Conservation (phyloP, 2,329 filamentous ascomycete species). For the Pseudonectria buxi region DNA sequence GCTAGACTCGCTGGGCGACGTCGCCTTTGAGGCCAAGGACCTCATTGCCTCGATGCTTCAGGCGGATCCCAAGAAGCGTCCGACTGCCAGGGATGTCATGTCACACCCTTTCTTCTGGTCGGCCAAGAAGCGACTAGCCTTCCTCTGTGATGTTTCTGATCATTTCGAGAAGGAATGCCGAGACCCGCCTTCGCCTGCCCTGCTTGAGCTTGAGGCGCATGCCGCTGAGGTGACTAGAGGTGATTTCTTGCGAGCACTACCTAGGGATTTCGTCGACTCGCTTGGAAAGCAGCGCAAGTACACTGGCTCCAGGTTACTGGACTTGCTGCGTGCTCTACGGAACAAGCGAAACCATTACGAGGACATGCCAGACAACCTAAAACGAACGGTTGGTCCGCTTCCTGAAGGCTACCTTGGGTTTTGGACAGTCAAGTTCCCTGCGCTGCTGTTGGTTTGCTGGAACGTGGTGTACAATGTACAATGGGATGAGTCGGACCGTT, state of each 20-base stretch:
- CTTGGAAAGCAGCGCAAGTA: conserved; percentile 95
- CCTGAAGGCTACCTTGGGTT: conserved; percentile 78
- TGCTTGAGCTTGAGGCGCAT: conserved; percentile 52
- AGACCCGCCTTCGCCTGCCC: conserved; percentile 66
- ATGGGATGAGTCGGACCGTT: conserved; percentile 58
- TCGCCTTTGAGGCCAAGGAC: conserved; percentile 79
- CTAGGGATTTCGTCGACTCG: conserved; percentile 77
- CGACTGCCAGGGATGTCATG: conserved; percentile 72
- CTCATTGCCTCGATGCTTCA: conserved; percentile 74
- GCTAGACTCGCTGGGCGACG: conserved; percentile 71
- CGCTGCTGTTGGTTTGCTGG: conserved; percentile 71
- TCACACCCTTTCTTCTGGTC: conserved; percentile 97
- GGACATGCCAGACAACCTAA: conserved; percentile 81
- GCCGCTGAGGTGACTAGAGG: conserved; percentile 50
- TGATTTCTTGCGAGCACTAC: conserved; percentile 73
- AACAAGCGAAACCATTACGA: conserved; percentile 99
- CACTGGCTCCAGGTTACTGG: conserved; percentile 73
- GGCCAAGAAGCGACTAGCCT: conserved; percentile 77
- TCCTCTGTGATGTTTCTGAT: conserved; percentile 94
- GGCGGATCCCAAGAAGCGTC: conserved; percentile 49
- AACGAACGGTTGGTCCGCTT: conserved; percentile 59
- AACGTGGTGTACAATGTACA: conserved; percentile 61
- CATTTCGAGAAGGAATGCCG: conserved; percentile 90
- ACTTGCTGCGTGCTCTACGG: conserved; percentile 78
- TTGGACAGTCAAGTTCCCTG: conserved; percentile 75